Evolutionary conservation across 2,329 filamentous ascomycete genomes (phyloP), one percentile per base, ranked within the genome.

Genomic region (Colletotrichum orchidophilum): DNA sequence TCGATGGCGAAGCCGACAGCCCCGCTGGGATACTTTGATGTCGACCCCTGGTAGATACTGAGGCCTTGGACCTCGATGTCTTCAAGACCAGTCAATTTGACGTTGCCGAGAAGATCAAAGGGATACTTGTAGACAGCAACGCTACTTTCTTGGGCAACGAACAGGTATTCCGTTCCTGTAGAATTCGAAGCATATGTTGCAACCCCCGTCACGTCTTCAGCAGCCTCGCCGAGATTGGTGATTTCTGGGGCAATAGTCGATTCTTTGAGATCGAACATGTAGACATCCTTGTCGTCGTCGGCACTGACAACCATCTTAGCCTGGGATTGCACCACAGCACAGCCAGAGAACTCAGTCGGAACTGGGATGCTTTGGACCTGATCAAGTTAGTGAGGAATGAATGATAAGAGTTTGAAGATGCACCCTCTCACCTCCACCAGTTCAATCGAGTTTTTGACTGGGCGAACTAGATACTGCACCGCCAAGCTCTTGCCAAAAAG

Each of bases 401-500:
- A 18, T 35, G 11, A 21, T 7, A 0, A 42, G 1, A 12, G 21
- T 15, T 0, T 52, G 3, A 42, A 1, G 11, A 13, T 5, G 8
- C 8, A 0, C 18, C 4, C 8, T 31, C 66, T 21, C 42, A 80
- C 80, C 80, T 85, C 81, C 4, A 84, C 65, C 50, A 85, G 73
- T 68, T 84, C 80, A 12, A 80, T 63, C 1, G 74, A 66, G 11
- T 72, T 75, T 11, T 77, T 74, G 0, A 39, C 73, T 26, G 76
- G 71, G 6, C 81, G 78, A 5, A 85, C 57, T 0, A 86, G 76
- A 13, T 83, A 79, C 26, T 85, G 80, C 12, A 81, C 76, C 1
- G 76, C 81, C 49, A 81, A 75, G 0, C 73, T 76, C 74, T 86
- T 86, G 5, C 84, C 84, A 66, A 86, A 85, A 12, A 86, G 74